Evolutionary conservation across 192 early-diverging fungal species (phyloP).

Genomic region (Backusella macrospora): DNA sequence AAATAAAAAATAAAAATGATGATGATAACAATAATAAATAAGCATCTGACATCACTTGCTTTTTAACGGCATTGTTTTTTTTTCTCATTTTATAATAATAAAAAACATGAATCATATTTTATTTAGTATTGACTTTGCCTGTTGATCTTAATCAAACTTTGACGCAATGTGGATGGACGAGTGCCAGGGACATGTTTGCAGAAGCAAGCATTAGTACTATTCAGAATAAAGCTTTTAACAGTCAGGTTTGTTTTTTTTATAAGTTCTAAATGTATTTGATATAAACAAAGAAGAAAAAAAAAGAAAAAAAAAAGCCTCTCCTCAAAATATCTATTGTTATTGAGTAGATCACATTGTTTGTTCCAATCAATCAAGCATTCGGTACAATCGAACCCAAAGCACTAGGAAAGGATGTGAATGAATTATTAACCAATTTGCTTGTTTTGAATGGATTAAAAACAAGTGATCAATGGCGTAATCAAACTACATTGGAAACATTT

Average conservation of each 20-base stretch:
- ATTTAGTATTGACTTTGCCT: background rate
- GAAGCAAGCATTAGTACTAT: conserved; percentile 3
- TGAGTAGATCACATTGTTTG: conserved; percentile 4
- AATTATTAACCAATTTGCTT: conserved; percentile 11
- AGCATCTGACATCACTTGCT: background rate
- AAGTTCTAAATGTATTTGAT: background rate
- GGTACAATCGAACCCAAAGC: background rate
- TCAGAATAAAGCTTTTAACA: conserved; percentile 7
- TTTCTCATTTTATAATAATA: background rate
- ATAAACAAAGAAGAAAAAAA: too few relatives aligned
- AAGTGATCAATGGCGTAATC: conserved; percentile 4
- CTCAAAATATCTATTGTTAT: background rate
- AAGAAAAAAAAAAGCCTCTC: too few relatives aligned
- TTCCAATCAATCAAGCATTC: conserved; percentile 7
- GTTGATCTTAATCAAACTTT: conserved; percentile 8
- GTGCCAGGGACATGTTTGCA: conserved; percentile 11
- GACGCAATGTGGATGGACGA: conserved; percentile 4
- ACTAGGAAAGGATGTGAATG: conserved; percentile 3
- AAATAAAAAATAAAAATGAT: background rate
- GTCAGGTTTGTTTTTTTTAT: conserved; percentile 13
- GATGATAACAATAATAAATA: background rate
- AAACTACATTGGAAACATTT: background rate
- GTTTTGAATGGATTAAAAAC: conserved; percentile 11
- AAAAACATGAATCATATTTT: background rate
- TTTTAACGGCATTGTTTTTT: background rate